These are phyloP conservation scores for Balansia obtecta DNA, from an alignment of 2,329 filamentous ascomycete species.

Conservation along the genomic window DNA sequence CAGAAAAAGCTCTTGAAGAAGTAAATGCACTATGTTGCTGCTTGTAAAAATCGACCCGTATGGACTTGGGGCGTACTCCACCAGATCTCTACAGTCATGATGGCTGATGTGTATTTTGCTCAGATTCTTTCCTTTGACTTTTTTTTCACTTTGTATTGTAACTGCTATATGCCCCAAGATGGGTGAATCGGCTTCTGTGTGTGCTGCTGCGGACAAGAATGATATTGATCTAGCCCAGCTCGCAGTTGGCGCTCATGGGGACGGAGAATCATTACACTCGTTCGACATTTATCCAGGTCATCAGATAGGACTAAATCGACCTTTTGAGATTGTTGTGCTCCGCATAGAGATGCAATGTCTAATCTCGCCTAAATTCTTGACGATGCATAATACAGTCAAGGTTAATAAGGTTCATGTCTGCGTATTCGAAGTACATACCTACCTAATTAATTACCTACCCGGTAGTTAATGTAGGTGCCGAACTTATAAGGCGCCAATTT, in stretches of 20 bases:
- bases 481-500: too few species aligned
- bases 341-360: too few species aligned
- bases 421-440: too few species aligned
- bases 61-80: background rate
- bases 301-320: slow-evolving; percentile 7
- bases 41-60: background rate
- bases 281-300: slow-evolving; percentile 6
- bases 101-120: slow-evolving; percentile 1
- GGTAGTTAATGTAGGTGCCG: too few species aligned
- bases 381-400: background rate
- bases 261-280: background rate
- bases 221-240: background rate
- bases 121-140: background rate
- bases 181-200: background rate
- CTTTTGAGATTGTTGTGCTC: background rate
- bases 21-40: slow-evolving; percentile 13
- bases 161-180: background rate
- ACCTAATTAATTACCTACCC: too few species aligned
- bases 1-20: slow-evolving; percentile 27
- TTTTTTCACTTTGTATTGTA: background rate
- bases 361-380: background rate
- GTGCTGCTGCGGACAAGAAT: background rate
- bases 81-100: slow-evolving; percentile 8
- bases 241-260: background rate
- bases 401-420: background rate